Percentiles rank a stretch among this genome's conserved stretches.
Evolutionary conservation across 345 rosid species (phyloP).

Genomic region (Excoecaria agallocha): DNA sequence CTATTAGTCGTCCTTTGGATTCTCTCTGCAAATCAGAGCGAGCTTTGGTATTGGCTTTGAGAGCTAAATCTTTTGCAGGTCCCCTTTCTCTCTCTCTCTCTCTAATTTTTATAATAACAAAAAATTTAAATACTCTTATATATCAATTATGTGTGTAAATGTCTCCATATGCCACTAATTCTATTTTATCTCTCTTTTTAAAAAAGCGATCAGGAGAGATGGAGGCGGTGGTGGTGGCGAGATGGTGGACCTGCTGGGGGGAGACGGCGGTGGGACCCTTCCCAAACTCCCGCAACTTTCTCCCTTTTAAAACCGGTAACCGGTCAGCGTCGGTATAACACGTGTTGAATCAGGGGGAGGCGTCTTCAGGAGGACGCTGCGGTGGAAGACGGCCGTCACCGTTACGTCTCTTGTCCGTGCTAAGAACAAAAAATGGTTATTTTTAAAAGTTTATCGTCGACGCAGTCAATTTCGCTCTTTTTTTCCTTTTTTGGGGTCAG

Average conservation of each 20-base stretch:
- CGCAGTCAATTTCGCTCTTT: constrained; percentile 14
- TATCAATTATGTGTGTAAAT: not conserved
- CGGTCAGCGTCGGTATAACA: not conserved
- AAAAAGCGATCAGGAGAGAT: not conserved
- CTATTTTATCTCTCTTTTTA: not conserved
- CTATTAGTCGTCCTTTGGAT: constrained; percentile 44
- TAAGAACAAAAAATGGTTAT: not conserved
- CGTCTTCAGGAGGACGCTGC: not conserved
- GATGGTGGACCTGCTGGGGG: not conserved
- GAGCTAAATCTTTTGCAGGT: constrained; percentile 35
- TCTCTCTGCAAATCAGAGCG: constrained; percentile 69
- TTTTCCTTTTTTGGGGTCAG: not conserved
- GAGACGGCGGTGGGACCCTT: not conserved
- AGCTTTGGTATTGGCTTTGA: constrained; percentile 41
- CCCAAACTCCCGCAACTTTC: not conserved
- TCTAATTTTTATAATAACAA: not conserved
- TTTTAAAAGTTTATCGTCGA: not conserved
- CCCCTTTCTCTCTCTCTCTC: constrained; percentile 23
- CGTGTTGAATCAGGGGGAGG: constrained; percentile 34
- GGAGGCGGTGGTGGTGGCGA: not conserved
- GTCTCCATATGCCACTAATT: not conserved
- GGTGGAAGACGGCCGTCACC: constrained; percentile 18
- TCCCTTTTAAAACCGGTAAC: not conserved
- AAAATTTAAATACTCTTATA: too few species aligned
- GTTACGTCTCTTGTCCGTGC: constrained; percentile 2